phyloP scores from a whole-genome alignment of 768 basidiomycete genomes.

The Suillus subalutaceus region DNA sequence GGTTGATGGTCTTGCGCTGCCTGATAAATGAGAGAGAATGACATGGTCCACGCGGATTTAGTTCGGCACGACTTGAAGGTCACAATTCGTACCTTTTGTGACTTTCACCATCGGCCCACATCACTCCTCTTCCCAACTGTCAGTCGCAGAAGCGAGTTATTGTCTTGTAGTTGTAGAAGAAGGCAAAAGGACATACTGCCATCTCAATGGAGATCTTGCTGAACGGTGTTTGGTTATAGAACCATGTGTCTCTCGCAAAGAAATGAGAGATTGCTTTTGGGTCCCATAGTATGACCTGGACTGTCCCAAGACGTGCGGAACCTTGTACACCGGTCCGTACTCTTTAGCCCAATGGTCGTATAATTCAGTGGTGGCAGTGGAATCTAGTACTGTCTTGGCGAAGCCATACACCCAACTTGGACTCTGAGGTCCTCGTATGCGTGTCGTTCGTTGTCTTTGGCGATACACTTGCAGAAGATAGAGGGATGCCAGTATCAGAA shows the following conservation, averaged over 20 bases:
- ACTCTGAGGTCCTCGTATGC: not conserved
- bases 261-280: not conserved
- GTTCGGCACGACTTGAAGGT: too few species aligned
- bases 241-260: not conserved
- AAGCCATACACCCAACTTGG: not conserved
- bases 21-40: too few species aligned
- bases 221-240: not conserved
- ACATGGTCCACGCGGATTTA: too few species aligned
- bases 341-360: not conserved
- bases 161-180: too few species aligned
- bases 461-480: not conserved
- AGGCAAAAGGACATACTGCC: not conserved
- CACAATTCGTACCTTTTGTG: too few species aligned
- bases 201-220: not conserved
- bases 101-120: too few species aligned
- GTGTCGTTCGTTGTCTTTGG: not conserved
- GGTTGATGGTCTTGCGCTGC: too few species aligned
- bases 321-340: not conserved
- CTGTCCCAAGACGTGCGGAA: not conserved
- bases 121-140: too few species aligned
- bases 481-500: not conserved
- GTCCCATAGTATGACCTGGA: not conserved
- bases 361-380: not conserved
- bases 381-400: not conserved
- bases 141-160: too few species aligned